Base-by-base conservation (phyloP, 257 asterid genomes). In the Fraxinus americana region DNA sequence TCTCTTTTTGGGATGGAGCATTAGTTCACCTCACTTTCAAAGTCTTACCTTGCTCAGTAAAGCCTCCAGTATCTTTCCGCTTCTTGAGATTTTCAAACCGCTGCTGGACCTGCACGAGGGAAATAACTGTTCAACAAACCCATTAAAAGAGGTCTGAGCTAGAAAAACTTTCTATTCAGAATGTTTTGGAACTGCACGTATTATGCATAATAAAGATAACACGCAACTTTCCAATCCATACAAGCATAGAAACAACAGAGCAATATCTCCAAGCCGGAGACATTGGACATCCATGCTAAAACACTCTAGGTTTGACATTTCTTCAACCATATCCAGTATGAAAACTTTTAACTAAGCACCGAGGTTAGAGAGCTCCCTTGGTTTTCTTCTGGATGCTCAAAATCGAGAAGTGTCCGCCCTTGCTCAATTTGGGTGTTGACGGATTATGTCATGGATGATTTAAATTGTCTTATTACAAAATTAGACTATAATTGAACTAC, bases 1-100 rank as follows among this genome's bases (percentile, higher is more conserved):
- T 19, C 54, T 38, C 75, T 5, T 30, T 73, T 54, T 67, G 70
- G 54, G 82, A 59, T 32, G 63, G 65, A 52, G 45, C 27, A 68
- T 73, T 61, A 34, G 70, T 36, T 65, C 66, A 80, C 43, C 39
- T 27, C 61, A 21, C 1, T 35, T 30, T 68, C 59, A 34, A 70
- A 71, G 48, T 74, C 74, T 83, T 84, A 93, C 98, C 97, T 83
- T 96, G 96, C 83, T 89, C 97, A 2, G 97, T 90, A 82, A 93
- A 91, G 83, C 94, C 90, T 77, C 82, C 90, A 67, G 96, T 88
- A 87, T 92, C 97, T 86, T 93, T 96, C 68, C 96, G 89, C 84
- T 93, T 96, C 90, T 96, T 96, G 61, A 92, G 94, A 77, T 80
- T 77, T 79, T 96, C 99, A 88, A 96, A 96, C 73, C 99, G 93